These are phyloP conservation scores for Diaporthe sp. DNA, from an alignment of 2,329 filamentous ascomycete species.

Conservation along the genomic window DNA sequence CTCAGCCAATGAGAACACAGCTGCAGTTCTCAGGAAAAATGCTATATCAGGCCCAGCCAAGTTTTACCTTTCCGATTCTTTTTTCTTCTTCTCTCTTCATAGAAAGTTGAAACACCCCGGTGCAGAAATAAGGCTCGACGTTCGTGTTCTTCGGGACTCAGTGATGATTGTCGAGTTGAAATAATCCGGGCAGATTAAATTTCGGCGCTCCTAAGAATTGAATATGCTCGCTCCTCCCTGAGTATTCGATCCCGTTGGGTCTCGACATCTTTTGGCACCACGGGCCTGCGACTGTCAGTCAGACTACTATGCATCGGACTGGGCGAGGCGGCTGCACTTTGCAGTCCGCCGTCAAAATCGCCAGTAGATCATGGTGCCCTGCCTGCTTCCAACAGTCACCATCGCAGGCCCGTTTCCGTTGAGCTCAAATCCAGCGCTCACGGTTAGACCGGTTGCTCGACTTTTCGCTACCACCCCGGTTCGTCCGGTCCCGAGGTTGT, in stretches of 20 bases:
- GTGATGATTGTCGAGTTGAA: conserved; percentile 64
- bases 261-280: conserved; percentile 61
- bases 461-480: background rate
- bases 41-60: conserved; percentile 35
- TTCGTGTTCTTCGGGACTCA: conserved; percentile 50
- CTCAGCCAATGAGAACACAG: conserved; percentile 3
- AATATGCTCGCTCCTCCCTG: conserved; percentile 63
- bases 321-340: background rate
- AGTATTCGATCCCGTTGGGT: conserved; percentile 75
- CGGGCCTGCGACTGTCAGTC: conserved; percentile 18
- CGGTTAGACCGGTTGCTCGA: conserved; percentile 34
- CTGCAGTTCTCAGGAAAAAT: conserved; percentile 5
- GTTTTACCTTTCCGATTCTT: conserved; percentile 43
- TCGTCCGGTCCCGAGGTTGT: conserved; percentile 21
- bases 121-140: conserved; percentile 69
- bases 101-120: conserved; percentile 71
- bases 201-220: conserved; percentile 76
- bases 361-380: background rate
- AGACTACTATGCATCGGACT: background rate
- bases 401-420: background rate
- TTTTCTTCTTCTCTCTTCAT: conserved; percentile 53
- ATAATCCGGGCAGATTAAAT: conserved; percentile 70
- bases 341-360: background rate
- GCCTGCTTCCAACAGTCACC: background rate
- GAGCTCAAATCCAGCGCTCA: background rate